phyloP scores from a whole-genome alignment of 2,329 filamentous ascomycete genomes.

The Botryotinia convoluta region DNA sequence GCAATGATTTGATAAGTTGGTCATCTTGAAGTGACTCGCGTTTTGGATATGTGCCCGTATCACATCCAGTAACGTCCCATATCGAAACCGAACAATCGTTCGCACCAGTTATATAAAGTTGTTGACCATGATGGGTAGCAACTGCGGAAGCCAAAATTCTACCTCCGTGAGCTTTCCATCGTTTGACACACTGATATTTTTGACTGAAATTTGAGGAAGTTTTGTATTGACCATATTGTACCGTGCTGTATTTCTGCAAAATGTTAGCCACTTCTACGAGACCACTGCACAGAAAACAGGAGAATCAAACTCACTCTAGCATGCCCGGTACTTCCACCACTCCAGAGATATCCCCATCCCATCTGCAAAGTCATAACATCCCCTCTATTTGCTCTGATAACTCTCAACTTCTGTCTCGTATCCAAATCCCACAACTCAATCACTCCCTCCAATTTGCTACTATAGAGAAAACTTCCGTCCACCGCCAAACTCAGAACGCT shows the following conservation, averaged over 20 bases:
- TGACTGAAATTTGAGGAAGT: constrained; percentile 59
- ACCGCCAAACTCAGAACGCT: constrained; percentile 76
- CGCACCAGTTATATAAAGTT: constrained; percentile 91
- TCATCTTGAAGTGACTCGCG: constrained; percentile 44
- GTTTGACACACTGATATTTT: constrained; percentile 75
- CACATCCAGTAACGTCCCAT: constrained; percentile 66
- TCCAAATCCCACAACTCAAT: constrained; percentile 97
- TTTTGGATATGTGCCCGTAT: constrained; percentile 30
- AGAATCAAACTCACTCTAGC: constrained; percentile 64
- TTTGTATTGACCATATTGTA: constrained; percentile 59
- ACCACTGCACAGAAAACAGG: background rate
- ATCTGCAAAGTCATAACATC: constrained; percentile 87
- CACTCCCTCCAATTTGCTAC: constrained; percentile 80
- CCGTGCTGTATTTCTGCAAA: constrained; percentile 62
- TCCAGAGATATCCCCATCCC: constrained; percentile 81
- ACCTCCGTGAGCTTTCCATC: constrained; percentile 81
- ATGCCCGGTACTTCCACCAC: constrained; percentile 83
- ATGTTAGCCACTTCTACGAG: background rate
- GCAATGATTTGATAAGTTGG: constrained; percentile 67
- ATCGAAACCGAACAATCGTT: constrained; percentile 88
- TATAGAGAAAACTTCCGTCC: constrained; percentile 90
- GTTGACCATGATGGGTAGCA: constrained; percentile 64
- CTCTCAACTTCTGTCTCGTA: constrained; percentile 83
- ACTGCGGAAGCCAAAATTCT: constrained; percentile 83
- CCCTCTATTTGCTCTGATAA: constrained; percentile 74